These are phyloP conservation scores for Gaultheria prostrata DNA, from an alignment of 148 eudicot genomes.

Conservation along the genomic window DNA sequence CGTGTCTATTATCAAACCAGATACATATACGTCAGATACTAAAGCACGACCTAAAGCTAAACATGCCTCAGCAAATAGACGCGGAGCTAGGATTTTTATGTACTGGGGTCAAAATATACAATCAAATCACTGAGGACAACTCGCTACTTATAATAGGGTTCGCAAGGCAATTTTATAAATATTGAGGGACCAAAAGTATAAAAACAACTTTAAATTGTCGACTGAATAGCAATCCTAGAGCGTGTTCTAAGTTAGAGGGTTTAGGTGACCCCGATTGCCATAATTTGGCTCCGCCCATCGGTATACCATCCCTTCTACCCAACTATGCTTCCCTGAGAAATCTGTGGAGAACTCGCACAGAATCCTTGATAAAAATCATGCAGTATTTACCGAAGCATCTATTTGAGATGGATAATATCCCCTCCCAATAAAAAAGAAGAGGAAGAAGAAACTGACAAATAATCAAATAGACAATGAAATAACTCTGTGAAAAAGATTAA, in stretches of 20 bases:
- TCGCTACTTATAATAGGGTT: not conserved
- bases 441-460: not conserved
- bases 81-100: not conserved
- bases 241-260: not conserved
- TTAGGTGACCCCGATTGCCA: not conserved
- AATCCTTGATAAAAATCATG: not conserved
- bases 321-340: not conserved
- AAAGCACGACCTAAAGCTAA: not conserved
- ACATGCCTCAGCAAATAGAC: not conserved
- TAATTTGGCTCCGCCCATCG: not conserved
- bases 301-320: too few species aligned
- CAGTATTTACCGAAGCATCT: not conserved
- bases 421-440: too few species aligned
- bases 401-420: not conserved
- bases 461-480: not conserved
- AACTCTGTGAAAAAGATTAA: not conserved
- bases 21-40: not conserved
- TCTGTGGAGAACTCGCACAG: not conserved
- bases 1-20: slow-evolving; percentile 1
- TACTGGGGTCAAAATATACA: not conserved
- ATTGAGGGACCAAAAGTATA: not conserved
- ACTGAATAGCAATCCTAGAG: not conserved
- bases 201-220: not conserved
- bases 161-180: not conserved
- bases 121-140: not conserved